Conservation (phyloP, 768 basidiomycete genomes). For the Auricularia auricula-judae region DNA sequence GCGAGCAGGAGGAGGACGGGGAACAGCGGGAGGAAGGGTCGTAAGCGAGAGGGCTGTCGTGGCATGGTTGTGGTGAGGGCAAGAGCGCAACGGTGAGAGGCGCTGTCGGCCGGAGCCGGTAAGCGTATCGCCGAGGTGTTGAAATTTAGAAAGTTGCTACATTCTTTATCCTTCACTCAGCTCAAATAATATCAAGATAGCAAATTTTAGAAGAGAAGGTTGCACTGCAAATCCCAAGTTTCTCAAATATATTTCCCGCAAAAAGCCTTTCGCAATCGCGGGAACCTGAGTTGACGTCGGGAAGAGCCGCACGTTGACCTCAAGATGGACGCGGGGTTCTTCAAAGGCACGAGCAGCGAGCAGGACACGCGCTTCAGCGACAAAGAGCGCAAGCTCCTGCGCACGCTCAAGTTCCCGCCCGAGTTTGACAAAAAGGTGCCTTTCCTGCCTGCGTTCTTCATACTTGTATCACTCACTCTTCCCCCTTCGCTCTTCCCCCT, state of each 20-base stretch:
- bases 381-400: constrained; percentile 86
- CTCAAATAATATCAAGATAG: too few species aligned
- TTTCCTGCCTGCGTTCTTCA: neutral
- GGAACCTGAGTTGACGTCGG: neutral
- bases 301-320: neutral
- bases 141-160: too few species aligned
- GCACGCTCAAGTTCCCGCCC: constrained; percentile 80
- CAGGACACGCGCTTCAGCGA: constrained; percentile 90
- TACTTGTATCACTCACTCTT: neutral
- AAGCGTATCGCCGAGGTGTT: too few species aligned
- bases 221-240: too few species aligned
- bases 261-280: too few species aligned
- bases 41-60: neutral
- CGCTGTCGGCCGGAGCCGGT: too few species aligned
- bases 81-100: neutral
- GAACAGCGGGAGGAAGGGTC: neutral
- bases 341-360: constrained; percentile 85
- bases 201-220: too few species aligned
- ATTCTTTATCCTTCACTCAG: too few species aligned
- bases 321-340: constrained; percentile 16
- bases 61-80: neutral
- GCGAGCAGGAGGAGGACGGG: constrained; percentile 21
- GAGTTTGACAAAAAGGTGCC: constrained; percentile 79
- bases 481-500: neutral
- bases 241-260: too few species aligned